These are phyloP conservation scores for Debaryomycetaceae sp. DNA, from an alignment of 1,139 yeast genomes.

Conservation along the genomic window DNA sequence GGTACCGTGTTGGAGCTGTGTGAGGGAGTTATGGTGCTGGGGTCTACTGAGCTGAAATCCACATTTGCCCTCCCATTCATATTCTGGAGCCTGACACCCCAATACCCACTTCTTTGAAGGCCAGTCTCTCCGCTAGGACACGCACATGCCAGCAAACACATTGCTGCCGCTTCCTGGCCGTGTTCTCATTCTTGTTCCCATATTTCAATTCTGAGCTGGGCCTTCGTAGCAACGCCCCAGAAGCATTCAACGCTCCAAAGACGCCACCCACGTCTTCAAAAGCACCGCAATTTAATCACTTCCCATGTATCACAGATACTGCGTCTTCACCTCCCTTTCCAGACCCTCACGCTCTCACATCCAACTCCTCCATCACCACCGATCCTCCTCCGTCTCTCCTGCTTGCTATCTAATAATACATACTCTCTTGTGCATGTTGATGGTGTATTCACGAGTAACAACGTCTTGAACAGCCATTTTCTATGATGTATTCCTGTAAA, in stretches of 20 bases:
- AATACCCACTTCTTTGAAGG: too few relatives aligned
- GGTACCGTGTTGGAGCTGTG: too few relatives aligned
- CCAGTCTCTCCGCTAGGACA: too few relatives aligned
- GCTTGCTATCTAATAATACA: conserved; percentile 29
- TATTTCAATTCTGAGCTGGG: too few relatives aligned
- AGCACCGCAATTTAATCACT: neutral
- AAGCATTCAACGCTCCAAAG: too few relatives aligned
- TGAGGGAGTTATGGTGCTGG: neutral
- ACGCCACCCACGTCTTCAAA: neutral
- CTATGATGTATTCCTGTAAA: conserved; percentile 12
- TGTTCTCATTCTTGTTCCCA: too few relatives aligned
- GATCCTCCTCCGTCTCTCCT: neutral
- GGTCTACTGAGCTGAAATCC: neutral
- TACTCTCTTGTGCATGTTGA: conserved; percentile 99
- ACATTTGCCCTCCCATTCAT: neutral
- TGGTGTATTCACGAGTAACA: conserved; percentile 99
- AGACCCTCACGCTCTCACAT: neutral
- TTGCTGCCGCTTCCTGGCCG: too few relatives aligned
- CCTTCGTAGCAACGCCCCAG: too few relatives aligned
- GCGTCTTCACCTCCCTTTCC: neutral
- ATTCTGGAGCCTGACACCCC: too few relatives aligned
- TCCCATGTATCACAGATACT: neutral
- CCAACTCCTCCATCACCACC: neutral
- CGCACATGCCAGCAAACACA: too few relatives aligned
- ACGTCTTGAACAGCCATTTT: conserved; percentile 98